A percentile compares a stretch with the other conserved stretches of the same genome.
These are phyloP conservation scores for Stephania cephalantha DNA, from an alignment of 164 flowering plant genomes.

Conservation along the genomic window DNA sequence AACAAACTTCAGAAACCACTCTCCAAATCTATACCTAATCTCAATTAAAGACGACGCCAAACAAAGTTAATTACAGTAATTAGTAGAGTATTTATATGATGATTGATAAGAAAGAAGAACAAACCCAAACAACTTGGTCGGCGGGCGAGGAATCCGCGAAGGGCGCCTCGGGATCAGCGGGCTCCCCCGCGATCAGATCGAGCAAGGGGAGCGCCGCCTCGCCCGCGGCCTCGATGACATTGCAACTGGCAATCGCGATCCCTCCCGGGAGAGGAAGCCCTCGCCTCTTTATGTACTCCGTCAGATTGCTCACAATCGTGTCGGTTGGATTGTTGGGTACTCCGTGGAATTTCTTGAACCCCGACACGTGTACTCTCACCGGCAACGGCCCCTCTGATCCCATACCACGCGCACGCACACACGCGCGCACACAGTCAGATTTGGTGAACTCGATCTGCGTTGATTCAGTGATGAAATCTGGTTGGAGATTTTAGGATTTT, in stretches of 20 bases:
- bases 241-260: slow-evolving; percentile 39
- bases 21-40: too few relatives aligned
- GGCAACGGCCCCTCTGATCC: slow-evolving; percentile 53
- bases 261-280: slow-evolving; percentile 38
- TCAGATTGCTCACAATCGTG: slow-evolving; percentile 39
- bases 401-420: slow-evolving; percentile 16
- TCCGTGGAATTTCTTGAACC: slow-evolving; percentile 58
- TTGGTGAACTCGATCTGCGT: neutral
- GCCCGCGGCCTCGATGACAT: slow-evolving; percentile 53
- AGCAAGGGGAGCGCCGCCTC: slow-evolving; percentile 41
- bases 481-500: too few relatives aligned
- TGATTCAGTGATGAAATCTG: neutral
- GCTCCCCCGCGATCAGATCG: slow-evolving; percentile 25
- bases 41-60: too few relatives aligned
- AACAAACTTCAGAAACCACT: too few relatives aligned
- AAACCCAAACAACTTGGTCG: slow-evolving; percentile 53
- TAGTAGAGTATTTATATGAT: too few relatives aligned
- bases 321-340: slow-evolving; percentile 56
- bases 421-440: neutral
- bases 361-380: slow-evolving; percentile 45
- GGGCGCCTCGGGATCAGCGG: slow-evolving; percentile 16
- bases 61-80: too few relatives aligned
- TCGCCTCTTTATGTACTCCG: slow-evolving; percentile 26
- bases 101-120: slow-evolving; percentile 10
- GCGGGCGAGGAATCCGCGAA: slow-evolving; percentile 8